Evolutionary conservation across 176 grass and related monocot species (phyloP).

Genomic region (Raddia distichophylla): DNA sequence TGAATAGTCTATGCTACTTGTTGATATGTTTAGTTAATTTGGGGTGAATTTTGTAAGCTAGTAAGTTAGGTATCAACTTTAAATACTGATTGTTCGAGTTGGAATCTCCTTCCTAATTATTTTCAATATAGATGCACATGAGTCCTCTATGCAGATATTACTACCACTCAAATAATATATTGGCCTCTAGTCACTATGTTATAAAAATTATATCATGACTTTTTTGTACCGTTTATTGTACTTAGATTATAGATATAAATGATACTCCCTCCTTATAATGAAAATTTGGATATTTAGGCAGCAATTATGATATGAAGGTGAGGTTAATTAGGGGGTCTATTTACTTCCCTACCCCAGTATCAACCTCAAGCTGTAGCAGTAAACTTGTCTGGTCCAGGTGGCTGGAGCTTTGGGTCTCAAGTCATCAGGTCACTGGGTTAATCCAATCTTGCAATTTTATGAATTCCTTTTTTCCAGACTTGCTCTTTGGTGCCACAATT

Average conservation of each 20-base stretch:
- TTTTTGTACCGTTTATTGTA: background rate
- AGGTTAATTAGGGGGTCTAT: too few species aligned
- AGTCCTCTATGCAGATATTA: conserved; percentile 21
- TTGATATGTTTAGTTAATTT: conserved; percentile 18
- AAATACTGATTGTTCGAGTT: conserved; percentile 11
- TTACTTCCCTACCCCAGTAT: too few species aligned
- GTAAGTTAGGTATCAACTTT: background rate
- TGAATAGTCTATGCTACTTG: conserved; percentile 3
- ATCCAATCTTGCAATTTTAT: too few species aligned
- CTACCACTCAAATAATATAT: background rate
- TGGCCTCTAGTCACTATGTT: background rate
- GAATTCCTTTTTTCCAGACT: too few species aligned
- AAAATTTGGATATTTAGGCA: too few species aligned
- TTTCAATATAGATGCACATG: conserved; percentile 10
- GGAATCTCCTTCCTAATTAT: background rate
- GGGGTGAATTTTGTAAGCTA: background rate
- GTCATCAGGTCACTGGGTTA: too few species aligned
- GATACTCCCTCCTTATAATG: too few species aligned
- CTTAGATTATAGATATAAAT: background rate
- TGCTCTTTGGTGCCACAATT: too few species aligned
- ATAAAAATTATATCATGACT: background rate
- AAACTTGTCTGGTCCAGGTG: too few species aligned
- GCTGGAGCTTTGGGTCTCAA: too few species aligned
- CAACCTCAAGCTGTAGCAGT: too few species aligned
- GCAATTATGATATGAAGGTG: too few species aligned